Evolutionary conservation across 352 stramenopile species (phyloP), one percentile per base, ranked within the genome.

Genomic region (Pythium rishiriense): DNA sequence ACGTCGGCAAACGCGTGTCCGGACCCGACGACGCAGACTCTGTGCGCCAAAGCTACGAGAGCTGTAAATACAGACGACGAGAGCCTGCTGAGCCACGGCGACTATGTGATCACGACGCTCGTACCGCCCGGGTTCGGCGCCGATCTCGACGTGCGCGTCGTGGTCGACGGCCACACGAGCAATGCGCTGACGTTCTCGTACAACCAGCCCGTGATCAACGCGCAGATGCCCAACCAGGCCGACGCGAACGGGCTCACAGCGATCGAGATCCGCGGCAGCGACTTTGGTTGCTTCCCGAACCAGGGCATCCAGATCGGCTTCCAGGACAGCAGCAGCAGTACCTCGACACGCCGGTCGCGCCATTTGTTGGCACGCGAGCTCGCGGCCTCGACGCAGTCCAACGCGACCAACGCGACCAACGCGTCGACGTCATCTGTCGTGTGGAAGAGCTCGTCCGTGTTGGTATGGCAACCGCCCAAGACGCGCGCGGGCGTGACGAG

Each of bases 221-320:
- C 77, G 3, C 79, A 88, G 42, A 87, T 89, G 74, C 80, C 80
- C 7, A 89, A 89, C 48, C 78, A 87, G 51, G 72, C 74, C 0
- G 80, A 89, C 47, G 80, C 80, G 33, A 89, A 89, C 62, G 78
- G 80, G 31, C 76, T 74, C 22, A 84, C 69, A n/a, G 60, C 71
- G 2, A 85, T 89, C 47, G 81, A 79, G 24, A 89, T 89, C 48
- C 74, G 76, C 22, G 80, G 80, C 3, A 78, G 71, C 31, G 80
- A 89, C 66, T 89, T 87, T 53, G 80, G 80, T 17, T 89, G 80
- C 52, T 89, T 87, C 43, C 80, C 80, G 3, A 85, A 85, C 55
- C 58, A 83, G 31, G 75, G 64, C 1, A 86, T 88, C 26, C 58
- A 68, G 9, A 88, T 88, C 69, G 71, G 62, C 4, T 85, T 88